phyloP scores from a whole-genome alignment of 192 early-diverging fungal genomes.

The Thamnidium elegans region DNA sequence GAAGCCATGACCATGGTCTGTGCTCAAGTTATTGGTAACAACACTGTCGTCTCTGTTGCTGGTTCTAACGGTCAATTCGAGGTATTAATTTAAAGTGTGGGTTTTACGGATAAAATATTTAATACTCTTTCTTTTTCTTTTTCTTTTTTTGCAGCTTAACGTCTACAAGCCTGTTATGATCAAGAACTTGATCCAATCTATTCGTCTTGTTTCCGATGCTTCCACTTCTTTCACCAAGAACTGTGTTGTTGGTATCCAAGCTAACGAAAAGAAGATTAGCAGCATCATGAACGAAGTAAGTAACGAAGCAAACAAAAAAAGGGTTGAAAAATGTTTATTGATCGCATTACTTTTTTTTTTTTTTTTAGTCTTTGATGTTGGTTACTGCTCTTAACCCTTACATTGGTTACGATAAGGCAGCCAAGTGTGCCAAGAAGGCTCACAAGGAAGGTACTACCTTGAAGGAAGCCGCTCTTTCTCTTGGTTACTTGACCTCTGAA shows the following conservation, averaged over 20 bases:
- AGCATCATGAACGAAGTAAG: constrained; percentile 69
- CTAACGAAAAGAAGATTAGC: constrained; percentile 90
- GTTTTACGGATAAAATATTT: background rate
- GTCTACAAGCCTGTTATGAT: constrained; percentile 99
- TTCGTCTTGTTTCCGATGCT: constrained; percentile 84
- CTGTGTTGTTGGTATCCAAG: constrained; percentile 92
- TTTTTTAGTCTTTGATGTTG: constrained; percentile 78
- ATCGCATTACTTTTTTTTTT: background rate
- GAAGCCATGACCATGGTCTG: constrained; percentile 99
- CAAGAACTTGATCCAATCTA: constrained; percentile 93
- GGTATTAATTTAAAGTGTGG: constrained; percentile 41
- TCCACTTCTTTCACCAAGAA: constrained; percentile 90
- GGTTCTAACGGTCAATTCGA: constrained; percentile 98
- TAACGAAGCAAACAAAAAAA: too few species aligned
- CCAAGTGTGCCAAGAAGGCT: constrained; percentile 80
- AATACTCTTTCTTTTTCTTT: too few species aligned
- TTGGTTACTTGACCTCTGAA: constrained; percentile 83
- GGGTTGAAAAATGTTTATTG: background rate
- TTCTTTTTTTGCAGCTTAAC: constrained; percentile 65
- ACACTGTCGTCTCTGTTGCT: constrained; percentile 87
- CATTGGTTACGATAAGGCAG: constrained; percentile 90
- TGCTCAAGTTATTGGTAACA: constrained; percentile 98
- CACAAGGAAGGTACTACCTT: constrained; percentile 62
- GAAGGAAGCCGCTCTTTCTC: constrained; percentile 88
- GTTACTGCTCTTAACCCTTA: constrained; percentile 98